phyloP scores from a whole-genome alignment of 192 early-diverging fungal genomes.

The Paraglomus occultum region DNA sequence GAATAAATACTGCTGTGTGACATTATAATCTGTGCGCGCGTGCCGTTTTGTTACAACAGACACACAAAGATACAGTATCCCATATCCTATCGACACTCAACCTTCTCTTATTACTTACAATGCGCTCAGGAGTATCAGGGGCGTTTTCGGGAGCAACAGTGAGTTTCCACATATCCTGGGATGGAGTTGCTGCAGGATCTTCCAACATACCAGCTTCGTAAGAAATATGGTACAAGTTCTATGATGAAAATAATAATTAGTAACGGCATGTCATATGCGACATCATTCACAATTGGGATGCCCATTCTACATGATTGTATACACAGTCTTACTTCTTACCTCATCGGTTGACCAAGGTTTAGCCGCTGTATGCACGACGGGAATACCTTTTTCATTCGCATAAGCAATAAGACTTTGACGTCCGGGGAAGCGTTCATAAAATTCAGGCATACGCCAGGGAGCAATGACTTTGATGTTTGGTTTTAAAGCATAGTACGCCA shows the following conservation, averaged over 20 bases:
- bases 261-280: too few species aligned
- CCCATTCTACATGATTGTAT: too few species aligned
- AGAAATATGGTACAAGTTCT: slow-evolving; percentile 97
- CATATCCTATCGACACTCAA: too few species aligned
- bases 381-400: slow-evolving; percentile 86
- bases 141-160: slow-evolving; percentile 96
- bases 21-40: not conserved
- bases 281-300: too few species aligned
- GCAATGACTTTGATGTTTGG: slow-evolving; percentile 95
- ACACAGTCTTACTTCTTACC: slow-evolving; percentile 4
- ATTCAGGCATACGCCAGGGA: slow-evolving; percentile 92
- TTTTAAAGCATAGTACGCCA: slow-evolving; percentile 95
- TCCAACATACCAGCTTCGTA: slow-evolving; percentile 97
- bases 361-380: slow-evolving; percentile 91
- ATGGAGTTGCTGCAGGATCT: slow-evolving; percentile 94
- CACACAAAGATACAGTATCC: not conserved
- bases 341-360: slow-evolving; percentile 99
- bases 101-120: slow-evolving; percentile 42
- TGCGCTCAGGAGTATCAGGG: slow-evolving; percentile 92
- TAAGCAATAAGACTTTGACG: slow-evolving; percentile 89
- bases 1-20: not conserved
- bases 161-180: slow-evolving; percentile 99
- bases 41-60: not conserved
- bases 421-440: slow-evolving; percentile 95
- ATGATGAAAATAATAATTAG: not conserved